Conservation (phyloP, 2,329 filamentous ascomycete genomes). For the Aspergillus tamarii region DNA sequence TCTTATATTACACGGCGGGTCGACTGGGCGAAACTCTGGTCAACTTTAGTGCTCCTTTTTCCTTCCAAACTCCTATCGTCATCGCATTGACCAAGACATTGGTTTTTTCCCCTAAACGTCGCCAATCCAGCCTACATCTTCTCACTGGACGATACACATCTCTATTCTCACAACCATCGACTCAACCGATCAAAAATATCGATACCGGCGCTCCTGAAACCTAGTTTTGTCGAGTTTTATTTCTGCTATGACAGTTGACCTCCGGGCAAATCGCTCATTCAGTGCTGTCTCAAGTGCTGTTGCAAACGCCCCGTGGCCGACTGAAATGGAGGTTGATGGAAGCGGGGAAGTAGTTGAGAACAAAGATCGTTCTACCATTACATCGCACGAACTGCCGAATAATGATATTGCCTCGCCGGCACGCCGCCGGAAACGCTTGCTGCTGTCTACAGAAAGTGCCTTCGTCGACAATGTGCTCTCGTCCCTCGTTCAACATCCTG, state of each 20-base stretch:
- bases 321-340: conserved; percentile 34
- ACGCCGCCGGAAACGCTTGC: conserved; percentile 24
- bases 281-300: conserved; percentile 9
- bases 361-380: conserved; percentile 9
- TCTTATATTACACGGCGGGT: conserved; percentile 2
- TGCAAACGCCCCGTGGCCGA: conserved; percentile 18
- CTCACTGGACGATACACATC: background rate
- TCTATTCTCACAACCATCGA: background rate
- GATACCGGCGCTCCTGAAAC: background rate
- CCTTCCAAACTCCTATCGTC: background rate
- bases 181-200: background rate
- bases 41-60: background rate
- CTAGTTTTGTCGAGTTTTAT: background rate
- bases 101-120: background rate
- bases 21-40: background rate
- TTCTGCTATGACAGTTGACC: conserved; percentile 19
- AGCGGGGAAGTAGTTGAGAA: conserved; percentile 20
- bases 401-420: conserved; percentile 5
- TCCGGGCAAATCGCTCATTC: conserved; percentile 7
- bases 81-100: background rate
- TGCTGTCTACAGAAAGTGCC: conserved; percentile 39
- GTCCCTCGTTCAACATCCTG: conserved; percentile 40
- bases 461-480: conserved; percentile 45
- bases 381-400: conserved; percentile 6
- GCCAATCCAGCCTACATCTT: background rate